Evolutionary conservation across 345 rosid species (phyloP).

Genomic region (Hirschfeldia incana): DNA sequence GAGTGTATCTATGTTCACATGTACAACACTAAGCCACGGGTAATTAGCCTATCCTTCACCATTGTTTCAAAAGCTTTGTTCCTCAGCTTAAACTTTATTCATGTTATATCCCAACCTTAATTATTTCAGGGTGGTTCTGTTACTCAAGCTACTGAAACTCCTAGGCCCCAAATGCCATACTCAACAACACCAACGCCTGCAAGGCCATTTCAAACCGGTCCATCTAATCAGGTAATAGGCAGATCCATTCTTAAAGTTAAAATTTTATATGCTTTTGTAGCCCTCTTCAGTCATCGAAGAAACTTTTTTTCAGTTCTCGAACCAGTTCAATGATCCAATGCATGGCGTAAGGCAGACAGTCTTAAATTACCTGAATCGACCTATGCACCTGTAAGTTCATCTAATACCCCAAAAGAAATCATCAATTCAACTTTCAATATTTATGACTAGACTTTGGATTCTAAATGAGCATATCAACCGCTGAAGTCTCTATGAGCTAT

Average conservation of each 20-base stretch:
- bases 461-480: not conserved
- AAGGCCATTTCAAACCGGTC: slow-evolving; percentile 50
- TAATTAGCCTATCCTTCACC: slow-evolving; percentile 41
- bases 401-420: slow-evolving; percentile 4
- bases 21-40: slow-evolving; percentile 77
- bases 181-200: slow-evolving; percentile 45
- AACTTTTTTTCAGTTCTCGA: slow-evolving; percentile 42
- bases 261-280: not conserved
- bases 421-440: not conserved
- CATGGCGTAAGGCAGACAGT: slow-evolving; percentile 49
- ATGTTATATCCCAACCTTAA: slow-evolving; percentile 20
- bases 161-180: slow-evolving; percentile 61
- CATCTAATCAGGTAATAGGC: slow-evolving; percentile 58
- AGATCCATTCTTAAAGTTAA: not conserved
- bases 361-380: slow-evolving; percentile 57
- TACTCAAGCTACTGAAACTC: slow-evolving; percentile 25
- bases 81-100: not conserved
- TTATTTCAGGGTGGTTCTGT: slow-evolving; percentile 45
- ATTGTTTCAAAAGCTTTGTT: not conserved
- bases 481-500: not conserved
- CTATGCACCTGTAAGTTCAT: slow-evolving; percentile 64
- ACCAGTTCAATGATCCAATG: slow-evolving; percentile 46
- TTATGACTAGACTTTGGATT: not conserved
- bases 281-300: not conserved
- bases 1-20: slow-evolving; percentile 90